Percentiles rank a stretch among this genome's conserved stretches.
Conservation (phyloP, 805 yeast species). For the Cyberlindnera euphorbiiphila region DNA sequence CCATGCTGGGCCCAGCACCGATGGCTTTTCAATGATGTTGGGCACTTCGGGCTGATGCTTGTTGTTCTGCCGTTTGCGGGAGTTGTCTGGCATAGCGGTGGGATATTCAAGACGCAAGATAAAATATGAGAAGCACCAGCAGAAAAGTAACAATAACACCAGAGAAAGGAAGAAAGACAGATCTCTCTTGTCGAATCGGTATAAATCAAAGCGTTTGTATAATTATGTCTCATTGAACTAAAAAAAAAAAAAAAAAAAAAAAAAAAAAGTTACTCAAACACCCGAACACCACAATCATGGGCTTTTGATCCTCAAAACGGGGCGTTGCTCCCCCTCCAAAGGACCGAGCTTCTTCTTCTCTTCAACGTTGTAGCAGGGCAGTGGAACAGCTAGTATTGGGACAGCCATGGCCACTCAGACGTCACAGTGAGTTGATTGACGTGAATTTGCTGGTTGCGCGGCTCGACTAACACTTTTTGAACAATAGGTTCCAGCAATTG, state of each 20-base stretch:
- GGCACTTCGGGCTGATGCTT: conserved; percentile 30
- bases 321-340: no score
- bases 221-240: conserved; percentile 1
- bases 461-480: conserved; percentile 8
- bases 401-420: conserved; percentile 27
- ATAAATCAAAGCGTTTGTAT: no score
- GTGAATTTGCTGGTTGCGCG: no score
- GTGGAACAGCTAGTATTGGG: no score
- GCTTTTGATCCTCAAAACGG: no score
- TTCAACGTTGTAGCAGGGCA: no score
- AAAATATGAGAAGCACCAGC: no score
- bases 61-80: conserved; percentile 13
- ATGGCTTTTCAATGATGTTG: conserved; percentile 36
- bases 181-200: no score
- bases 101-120: neutral
- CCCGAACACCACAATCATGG: conserved; percentile 1
- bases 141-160: no score
- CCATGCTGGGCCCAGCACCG: conserved; percentile 60
- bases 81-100: conserved; percentile 11
- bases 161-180: no score
- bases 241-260: neutral
- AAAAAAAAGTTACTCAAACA: neutral
- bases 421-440: conserved; percentile 28
- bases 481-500: conserved; percentile 36
- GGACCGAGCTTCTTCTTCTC: no score